A percentile compares a stretch with the other conserved stretches of the same genome.
Conservation (phyloP, 2,329 filamentous ascomycete species). For the Capronia epimyces region DNA sequence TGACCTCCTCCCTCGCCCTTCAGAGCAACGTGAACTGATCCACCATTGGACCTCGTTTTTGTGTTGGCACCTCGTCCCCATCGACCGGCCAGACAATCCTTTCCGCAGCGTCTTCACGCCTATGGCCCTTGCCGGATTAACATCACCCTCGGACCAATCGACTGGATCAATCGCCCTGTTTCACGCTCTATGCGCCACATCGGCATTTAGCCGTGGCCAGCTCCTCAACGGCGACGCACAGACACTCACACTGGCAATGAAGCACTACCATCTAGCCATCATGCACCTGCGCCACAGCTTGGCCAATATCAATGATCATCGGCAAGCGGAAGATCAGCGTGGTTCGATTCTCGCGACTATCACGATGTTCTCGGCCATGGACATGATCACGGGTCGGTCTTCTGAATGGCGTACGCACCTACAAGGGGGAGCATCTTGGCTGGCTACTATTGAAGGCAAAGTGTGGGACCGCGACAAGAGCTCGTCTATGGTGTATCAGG, state of each 20-base stretch:
- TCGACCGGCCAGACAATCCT: constrained; percentile 31
- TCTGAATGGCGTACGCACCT: constrained; percentile 30
- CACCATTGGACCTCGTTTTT: constrained; percentile 33
- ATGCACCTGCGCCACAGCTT: constrained; percentile 32
- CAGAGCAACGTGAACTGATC: constrained; percentile 27
- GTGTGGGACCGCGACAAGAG: constrained; percentile 18
- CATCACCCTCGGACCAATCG: constrained; percentile 20
- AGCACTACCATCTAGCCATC: constrained; percentile 32
- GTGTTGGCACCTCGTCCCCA: constrained; percentile 31
- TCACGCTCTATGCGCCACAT: constrained; percentile 32
- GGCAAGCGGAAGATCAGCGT: constrained; percentile 16
- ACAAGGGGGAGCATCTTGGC: constrained; percentile 29
- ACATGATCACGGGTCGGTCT: constrained; percentile 24
- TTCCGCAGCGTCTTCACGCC: constrained; percentile 31
- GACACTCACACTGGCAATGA: constrained; percentile 30
- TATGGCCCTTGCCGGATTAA: constrained; percentile 21
- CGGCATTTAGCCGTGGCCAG: constrained; percentile 32
- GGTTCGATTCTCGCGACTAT: constrained; percentile 23
- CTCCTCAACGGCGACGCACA: constrained; percentile 26
- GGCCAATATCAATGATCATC: constrained; percentile 32
- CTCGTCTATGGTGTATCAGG: constrained; percentile 29
- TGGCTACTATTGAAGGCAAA: constrained; percentile 14
- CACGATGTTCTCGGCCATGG: constrained; percentile 25
- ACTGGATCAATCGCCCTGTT: constrained; percentile 32
- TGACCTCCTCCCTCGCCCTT: constrained; percentile 18